Percentiles rank a stretch among this genome's conserved stretches.
These are phyloP conservation scores for Combretum micranthum DNA, from an alignment of 345 rosid species.

Conservation along the genomic window DNA sequence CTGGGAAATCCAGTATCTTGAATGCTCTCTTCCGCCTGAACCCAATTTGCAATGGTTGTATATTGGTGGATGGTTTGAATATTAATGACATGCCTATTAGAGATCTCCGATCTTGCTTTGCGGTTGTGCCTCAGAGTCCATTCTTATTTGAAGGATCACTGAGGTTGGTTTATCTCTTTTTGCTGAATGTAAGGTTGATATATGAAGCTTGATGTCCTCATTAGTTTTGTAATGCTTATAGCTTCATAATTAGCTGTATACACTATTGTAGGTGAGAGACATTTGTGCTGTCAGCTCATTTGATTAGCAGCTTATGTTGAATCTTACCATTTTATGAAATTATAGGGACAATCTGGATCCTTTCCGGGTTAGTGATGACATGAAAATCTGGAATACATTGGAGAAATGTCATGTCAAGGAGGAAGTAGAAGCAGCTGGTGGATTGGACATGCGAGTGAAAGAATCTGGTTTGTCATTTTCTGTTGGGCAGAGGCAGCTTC, in stretches of 20 bases:
- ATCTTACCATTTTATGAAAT: slow-evolving; percentile 1
- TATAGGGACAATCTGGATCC: slow-evolving; percentile 88
- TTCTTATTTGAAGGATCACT: slow-evolving; percentile 81
- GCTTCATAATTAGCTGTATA: too few relatives aligned
- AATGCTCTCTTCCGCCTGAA: slow-evolving; percentile 80
- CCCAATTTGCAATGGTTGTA: slow-evolving; percentile 50
- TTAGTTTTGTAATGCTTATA: too few relatives aligned
- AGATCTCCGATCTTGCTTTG: slow-evolving; percentile 68
- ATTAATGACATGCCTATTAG: slow-evolving; percentile 56
- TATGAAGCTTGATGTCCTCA: too few relatives aligned
- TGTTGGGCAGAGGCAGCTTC: slow-evolving; percentile 87
- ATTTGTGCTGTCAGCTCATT: too few relatives aligned
- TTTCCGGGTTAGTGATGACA: slow-evolving; percentile 36
- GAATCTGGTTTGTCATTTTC: slow-evolving; percentile 73
- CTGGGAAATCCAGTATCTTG: slow-evolving; percentile 86
- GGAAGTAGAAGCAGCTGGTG: slow-evolving; percentile 75
- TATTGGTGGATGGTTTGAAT: slow-evolving; percentile 66
- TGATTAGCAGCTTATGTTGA: too few relatives aligned
- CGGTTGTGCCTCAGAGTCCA: slow-evolving; percentile 91
- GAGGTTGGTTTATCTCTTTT: slow-evolving; percentile 31
- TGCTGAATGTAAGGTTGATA: neutral
- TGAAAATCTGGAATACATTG: slow-evolving; percentile 56
- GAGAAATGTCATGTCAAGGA: slow-evolving; percentile 77
- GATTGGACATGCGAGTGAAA: slow-evolving; percentile 50
- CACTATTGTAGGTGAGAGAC: too few relatives aligned